Conservation (phyloP, 2,329 filamentous ascomycete species). For the Bisporella sp. region DNA sequence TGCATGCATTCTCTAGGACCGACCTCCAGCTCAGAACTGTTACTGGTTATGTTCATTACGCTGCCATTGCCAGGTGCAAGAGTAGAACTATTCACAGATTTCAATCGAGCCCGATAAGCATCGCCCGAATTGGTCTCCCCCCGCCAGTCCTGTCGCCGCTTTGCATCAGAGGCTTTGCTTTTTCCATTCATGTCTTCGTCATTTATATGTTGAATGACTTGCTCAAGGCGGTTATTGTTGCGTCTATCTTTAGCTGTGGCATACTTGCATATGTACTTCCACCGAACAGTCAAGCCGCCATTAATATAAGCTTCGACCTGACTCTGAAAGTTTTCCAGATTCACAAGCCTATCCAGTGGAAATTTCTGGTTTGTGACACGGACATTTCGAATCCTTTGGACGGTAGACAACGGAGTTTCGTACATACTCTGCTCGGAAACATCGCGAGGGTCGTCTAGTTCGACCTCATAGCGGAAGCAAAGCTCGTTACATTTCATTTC, state of each 20-base stretch:
- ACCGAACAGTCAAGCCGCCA: constrained; percentile 45
- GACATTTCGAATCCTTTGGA: constrained; percentile 37
- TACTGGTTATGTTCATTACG: not conserved
- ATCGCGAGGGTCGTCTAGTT: constrained; percentile 28
- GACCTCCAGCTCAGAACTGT: not conserved
- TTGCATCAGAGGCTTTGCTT: constrained; percentile 6
- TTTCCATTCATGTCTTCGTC: constrained; percentile 9
- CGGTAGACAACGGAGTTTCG: constrained; percentile 33
- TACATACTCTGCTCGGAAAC: constrained; percentile 32
- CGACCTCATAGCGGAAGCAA: constrained; percentile 31
- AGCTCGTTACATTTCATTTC: constrained; percentile 38
- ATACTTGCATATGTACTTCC: constrained; percentile 32
- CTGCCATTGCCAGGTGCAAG: not conserved
- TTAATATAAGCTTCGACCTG: constrained; percentile 19
- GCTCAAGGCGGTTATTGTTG: constrained; percentile 17
- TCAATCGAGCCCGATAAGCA: constrained; percentile 26
- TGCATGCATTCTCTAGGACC: too few relatives aligned
- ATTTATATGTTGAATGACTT: constrained; percentile 14
- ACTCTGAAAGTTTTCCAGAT: constrained; percentile 13
- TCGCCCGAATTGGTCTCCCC: constrained; percentile 34
- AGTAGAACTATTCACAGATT: not conserved
- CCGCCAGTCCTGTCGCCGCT: constrained; percentile 29
- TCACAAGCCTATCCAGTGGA: constrained; percentile 29
- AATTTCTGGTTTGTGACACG: constrained; percentile 48
- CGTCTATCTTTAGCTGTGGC: constrained; percentile 14